phyloP scores from a whole-genome alignment of 1,284 basidiomycete genomes.

The Ganoderma sinense region DNA sequence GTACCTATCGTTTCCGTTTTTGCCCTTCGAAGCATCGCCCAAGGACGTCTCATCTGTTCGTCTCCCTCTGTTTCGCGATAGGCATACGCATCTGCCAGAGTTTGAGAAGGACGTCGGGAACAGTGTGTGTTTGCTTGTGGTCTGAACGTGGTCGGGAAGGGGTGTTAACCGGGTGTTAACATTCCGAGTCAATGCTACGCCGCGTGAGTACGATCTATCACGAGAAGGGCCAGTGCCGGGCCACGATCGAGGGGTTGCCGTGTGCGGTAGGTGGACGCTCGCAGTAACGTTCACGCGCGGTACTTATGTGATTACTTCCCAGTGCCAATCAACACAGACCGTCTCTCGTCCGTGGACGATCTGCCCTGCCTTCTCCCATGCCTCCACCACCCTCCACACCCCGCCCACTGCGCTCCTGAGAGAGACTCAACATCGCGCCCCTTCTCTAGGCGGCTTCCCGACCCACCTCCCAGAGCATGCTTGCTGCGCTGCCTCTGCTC shows the following conservation, averaged over 20 bases:
- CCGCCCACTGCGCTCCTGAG: slow-evolving; percentile 4
- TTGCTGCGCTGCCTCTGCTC: slow-evolving; percentile 4
- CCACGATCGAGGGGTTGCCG: neutral
- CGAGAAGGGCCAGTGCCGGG: neutral
- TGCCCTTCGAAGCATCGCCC: neutral
- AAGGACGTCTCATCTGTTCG: neutral
- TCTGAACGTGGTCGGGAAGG: too few relatives aligned
- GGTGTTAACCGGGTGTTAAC: neutral
- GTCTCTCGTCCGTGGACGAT: neutral
- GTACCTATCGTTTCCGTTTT: neutral
- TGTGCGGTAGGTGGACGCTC: neutral
- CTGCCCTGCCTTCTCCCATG: neutral
- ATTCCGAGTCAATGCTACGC: neutral
- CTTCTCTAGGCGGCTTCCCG: neutral
- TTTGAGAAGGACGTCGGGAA: neutral
- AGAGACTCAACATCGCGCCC: neutral
- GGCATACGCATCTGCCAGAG: neutral
- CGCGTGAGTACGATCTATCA: slow-evolving; percentile 4
- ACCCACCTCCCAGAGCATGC: slow-evolving; percentile 7
- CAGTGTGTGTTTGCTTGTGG: too few relatives aligned
- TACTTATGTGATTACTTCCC: neutral
- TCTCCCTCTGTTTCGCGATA: too few relatives aligned
- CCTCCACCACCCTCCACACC: neutral
- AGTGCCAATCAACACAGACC: neutral
- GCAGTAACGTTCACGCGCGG: neutral